Evolutionary conservation across 2,329 filamentous ascomycete genomes (phyloP).

Genomic region (Alternaria sp.): DNA sequence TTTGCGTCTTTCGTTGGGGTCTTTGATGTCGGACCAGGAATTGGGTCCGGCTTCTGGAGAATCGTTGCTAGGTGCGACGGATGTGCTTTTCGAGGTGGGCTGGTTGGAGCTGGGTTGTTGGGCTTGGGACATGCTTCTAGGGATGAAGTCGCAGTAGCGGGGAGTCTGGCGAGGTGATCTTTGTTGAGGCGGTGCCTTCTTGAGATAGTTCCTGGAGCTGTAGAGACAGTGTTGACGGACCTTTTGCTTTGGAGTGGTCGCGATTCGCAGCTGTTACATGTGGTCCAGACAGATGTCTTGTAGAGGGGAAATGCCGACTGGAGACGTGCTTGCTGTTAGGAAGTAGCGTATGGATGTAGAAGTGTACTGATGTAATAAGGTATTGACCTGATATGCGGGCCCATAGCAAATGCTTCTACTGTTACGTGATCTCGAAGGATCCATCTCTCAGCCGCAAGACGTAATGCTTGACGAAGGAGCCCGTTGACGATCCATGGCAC

Average conservation of each 20-base stretch:
- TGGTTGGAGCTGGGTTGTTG: conserved; percentile 24
- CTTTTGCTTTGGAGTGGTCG: neutral
- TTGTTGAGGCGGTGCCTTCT: neutral
- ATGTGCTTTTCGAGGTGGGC: conserved; percentile 17
- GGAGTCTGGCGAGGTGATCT: neutral
- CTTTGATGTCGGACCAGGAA: conserved; percentile 73
- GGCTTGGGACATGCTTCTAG: conserved; percentile 29
- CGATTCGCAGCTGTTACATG: neutral
- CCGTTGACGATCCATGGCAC: conserved; percentile 20
- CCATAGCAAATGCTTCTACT: no score
- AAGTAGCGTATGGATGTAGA: neutral
- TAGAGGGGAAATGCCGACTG: no score
- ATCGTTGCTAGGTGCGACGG: conserved; percentile 22
- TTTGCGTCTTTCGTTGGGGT: conserved; percentile 73
- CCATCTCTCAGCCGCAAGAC: conserved; percentile 19
- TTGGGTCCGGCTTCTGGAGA: conserved; percentile 47
- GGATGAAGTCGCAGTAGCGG: neutral
- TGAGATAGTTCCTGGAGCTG: neutral
- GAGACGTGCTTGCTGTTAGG: neutral
- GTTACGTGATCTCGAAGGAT: conserved; percentile 15
- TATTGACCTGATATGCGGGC: no score
- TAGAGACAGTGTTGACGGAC: neutral
- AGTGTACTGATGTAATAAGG: no score
- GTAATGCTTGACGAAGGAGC: conserved; percentile 17
- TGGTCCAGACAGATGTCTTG: neutral